A percentile compares a stretch with the other conserved stretches of the same genome.
Evolutionary conservation across 2,329 filamentous ascomycete species (phyloP).

Genomic region (Epichloe gansuensis): DNA sequence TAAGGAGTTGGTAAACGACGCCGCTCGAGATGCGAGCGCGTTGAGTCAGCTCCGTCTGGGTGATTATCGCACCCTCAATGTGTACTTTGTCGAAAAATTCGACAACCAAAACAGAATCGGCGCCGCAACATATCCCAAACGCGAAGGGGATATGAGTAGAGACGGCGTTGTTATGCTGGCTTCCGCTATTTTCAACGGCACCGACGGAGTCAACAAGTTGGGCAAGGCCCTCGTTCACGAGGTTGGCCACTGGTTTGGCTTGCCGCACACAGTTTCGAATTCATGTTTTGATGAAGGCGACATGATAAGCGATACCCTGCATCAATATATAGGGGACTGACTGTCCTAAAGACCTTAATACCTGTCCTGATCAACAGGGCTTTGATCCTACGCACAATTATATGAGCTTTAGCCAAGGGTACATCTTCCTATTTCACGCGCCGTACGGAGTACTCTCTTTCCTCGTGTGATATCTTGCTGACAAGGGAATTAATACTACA

Average conservation of each 20-base stretch:
- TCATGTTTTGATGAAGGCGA: slow-evolving; percentile 26
- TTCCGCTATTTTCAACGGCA: too few species aligned
- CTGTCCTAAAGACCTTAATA: slow-evolving; percentile 25
- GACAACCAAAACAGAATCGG: too few species aligned
- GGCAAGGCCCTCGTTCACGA: slow-evolving; percentile 27
- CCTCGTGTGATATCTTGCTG: background rate
- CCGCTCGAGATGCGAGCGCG: too few species aligned
- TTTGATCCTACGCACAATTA: slow-evolving; percentile 27
- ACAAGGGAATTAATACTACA: too few species aligned
- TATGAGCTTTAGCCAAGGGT: slow-evolving; percentile 32
- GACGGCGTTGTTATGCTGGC: too few species aligned
- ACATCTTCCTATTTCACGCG: slow-evolving; percentile 9
- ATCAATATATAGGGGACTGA: slow-evolving; percentile 19
- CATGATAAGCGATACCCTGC: slow-evolving; percentile 27
- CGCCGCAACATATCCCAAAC: too few species aligned
- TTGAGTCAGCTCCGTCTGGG: background rate
- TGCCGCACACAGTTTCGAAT: slow-evolving; percentile 35
- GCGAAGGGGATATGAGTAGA: too few species aligned
- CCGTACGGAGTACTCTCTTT: background rate
- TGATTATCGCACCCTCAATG: background rate
- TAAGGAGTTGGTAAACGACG: too few species aligned
- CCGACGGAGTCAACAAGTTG: slow-evolving; percentile 14
- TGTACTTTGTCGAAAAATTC: background rate
- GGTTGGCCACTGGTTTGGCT: slow-evolving; percentile 36
- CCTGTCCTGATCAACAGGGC: slow-evolving; percentile 20